Percentiles rank a stretch among this genome's conserved stretches.
phyloP scores from a whole-genome alignment of 1,139 yeast species.

The Yamadazyma taylorii region DNA sequence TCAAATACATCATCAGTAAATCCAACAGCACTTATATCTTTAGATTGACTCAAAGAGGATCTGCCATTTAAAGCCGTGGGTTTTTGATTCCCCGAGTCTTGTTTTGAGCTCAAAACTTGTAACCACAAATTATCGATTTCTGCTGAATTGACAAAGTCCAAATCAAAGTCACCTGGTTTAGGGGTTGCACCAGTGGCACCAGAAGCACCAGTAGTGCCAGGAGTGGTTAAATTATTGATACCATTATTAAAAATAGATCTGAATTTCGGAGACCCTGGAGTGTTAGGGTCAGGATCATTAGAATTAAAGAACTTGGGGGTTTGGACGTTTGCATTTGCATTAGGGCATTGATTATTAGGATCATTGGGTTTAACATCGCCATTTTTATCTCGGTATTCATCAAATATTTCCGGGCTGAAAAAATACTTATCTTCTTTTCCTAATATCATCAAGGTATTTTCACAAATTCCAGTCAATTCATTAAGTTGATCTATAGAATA shows the following conservation, averaged over 20 bases:
- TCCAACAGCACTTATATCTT: not conserved
- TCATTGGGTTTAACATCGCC: not conserved
- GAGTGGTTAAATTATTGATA: not conserved
- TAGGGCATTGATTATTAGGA: not conserved
- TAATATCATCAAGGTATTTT: conserved; percentile 22
- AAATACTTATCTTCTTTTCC: conserved; percentile 16
- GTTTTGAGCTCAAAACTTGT: conserved; percentile 36
- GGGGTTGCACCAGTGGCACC: not conserved
- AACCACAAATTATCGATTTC: conserved; percentile 44
- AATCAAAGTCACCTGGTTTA: conserved; percentile 11
- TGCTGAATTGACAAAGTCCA: conserved; percentile 29
- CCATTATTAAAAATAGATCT: not conserved
- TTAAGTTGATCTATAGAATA: conserved; percentile 26
- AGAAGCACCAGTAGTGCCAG: not conserved
- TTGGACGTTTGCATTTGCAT: not conserved
- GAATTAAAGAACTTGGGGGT: not conserved
- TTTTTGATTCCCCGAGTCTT: conserved; percentile 15
- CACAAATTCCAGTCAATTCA: conserved; percentile 31
- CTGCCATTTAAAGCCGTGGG: not conserved
- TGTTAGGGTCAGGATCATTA: not conserved
- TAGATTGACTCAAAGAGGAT: not conserved
- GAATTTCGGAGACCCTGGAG: not conserved
- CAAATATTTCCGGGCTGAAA: conserved; percentile 12
- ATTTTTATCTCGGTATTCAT: conserved; percentile 1
- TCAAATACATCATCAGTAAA: conserved; percentile 7